Evolutionary conservation across 108 stramenopile species (phyloP).

Genomic region (Cyclotella choctawhatcheeana): DNA sequence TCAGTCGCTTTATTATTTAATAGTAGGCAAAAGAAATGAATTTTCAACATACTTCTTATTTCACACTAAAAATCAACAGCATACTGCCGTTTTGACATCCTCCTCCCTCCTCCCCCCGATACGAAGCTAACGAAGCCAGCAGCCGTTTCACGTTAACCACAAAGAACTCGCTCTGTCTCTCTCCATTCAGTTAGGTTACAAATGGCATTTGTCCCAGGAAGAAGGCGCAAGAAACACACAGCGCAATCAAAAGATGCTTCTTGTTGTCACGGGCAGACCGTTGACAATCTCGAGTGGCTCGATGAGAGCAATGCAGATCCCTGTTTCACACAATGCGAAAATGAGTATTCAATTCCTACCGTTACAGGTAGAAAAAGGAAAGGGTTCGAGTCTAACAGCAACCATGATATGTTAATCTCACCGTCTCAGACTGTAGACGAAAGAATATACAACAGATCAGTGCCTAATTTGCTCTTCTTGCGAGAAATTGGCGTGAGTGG

Average conservation of each 20-base stretch:
- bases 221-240: background rate
- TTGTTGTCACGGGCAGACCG: background rate
- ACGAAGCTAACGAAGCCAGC: too few relatives aligned
- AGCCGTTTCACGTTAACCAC: too few relatives aligned
- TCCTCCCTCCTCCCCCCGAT: too few relatives aligned
- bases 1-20: too few relatives aligned
- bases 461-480: constrained; percentile 7
- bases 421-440: background rate
- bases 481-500: constrained; percentile 29
- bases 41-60: too few relatives aligned
- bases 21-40: too few relatives aligned
- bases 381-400: background rate
- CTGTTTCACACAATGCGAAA: background rate
- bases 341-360: background rate
- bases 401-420: background rate
- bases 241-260: background rate
- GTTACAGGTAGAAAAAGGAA: constrained; percentile 2
- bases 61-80: too few relatives aligned
- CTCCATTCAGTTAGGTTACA: too few relatives aligned
- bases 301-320: background rate
- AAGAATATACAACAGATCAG: background rate
- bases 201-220: constrained; percentile 1
- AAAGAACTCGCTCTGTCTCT: too few relatives aligned
- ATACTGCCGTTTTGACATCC: too few relatives aligned
- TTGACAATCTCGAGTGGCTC: background rate